These are phyloP conservation scores for Penicillium taxi DNA, from an alignment of 495 filamentous ascomycete species.

Conservation along the genomic window DNA sequence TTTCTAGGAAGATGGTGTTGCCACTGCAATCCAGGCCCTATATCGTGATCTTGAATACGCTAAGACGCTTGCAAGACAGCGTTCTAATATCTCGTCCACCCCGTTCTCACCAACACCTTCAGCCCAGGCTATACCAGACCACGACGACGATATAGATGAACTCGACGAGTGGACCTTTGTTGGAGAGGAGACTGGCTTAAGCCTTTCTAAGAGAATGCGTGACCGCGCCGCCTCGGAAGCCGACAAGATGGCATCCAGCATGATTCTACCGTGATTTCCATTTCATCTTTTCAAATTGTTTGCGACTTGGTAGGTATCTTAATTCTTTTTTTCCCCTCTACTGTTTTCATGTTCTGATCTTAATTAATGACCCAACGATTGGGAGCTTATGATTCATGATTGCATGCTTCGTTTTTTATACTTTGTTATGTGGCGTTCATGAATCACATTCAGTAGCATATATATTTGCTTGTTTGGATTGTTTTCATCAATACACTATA, in stretches of 20 bases:
- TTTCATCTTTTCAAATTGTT: slow-evolving; percentile 2
- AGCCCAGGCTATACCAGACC: slow-evolving; percentile 27
- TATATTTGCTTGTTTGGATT: slow-evolving; percentile 6
- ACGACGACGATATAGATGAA: slow-evolving; percentile 41
- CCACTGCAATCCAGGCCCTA: slow-evolving; percentile 80
- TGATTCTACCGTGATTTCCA: slow-evolving; percentile 1
- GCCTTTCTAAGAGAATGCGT: slow-evolving; percentile 39
- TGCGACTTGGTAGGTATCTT: background rate
- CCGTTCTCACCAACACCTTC: slow-evolving; percentile 35
- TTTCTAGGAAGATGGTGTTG: slow-evolving; percentile 76
- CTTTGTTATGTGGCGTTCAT: slow-evolving; percentile 6
- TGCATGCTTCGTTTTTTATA: slow-evolving; percentile 4
- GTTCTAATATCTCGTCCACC: slow-evolving; percentile 33
- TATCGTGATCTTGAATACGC: slow-evolving; percentile 96
- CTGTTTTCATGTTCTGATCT: slow-evolving; percentile 1
- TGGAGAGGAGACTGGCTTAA: slow-evolving; percentile 55
- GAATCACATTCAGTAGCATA: slow-evolving; percentile 1
- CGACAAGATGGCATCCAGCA: slow-evolving; percentile 12
- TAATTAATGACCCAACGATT: slow-evolving; percentile 10
- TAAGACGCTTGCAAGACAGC: slow-evolving; percentile 70
- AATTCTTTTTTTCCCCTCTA: background rate
- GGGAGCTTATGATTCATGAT: slow-evolving; percentile 6
- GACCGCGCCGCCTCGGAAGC: slow-evolving; percentile 25
- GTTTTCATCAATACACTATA: slow-evolving; percentile 5
- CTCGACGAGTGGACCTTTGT: slow-evolving; percentile 67